phyloP scores from a whole-genome alignment of 371 early-diverging fungal genomes.

The Mucor saturninus region DNA sequence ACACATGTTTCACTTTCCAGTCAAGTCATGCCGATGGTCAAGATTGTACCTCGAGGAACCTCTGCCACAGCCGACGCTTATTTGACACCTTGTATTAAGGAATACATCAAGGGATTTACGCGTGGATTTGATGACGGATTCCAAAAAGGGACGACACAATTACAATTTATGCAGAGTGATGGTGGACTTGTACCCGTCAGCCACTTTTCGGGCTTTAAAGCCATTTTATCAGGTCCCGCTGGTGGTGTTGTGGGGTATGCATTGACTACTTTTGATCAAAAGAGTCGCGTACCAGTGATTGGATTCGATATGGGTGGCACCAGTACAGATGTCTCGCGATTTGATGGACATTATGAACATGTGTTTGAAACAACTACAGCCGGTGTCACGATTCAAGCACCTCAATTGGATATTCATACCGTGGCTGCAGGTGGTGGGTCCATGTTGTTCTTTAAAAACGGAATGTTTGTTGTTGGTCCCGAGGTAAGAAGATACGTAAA shows the following conservation, averaged over 20 bases:
- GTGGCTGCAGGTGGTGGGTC: constrained; percentile 97
- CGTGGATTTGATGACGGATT: constrained; percentile 85
- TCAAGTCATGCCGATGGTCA: constrained; percentile 91
- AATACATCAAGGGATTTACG: constrained; percentile 83
- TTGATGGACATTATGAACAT: constrained; percentile 88
- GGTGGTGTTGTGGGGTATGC: constrained; percentile 96
- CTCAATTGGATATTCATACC: constrained; percentile 95
- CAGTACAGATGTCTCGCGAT: constrained; percentile 94
- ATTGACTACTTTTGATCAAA: constrained; percentile 71
- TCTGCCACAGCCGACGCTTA: constrained; percentile 94
- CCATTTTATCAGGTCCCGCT: constrained; percentile 95
- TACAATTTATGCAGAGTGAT: constrained; percentile 97
- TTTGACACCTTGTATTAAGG: constrained; percentile 88
- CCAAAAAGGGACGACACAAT: constrained; percentile 55
- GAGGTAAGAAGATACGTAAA: constrained; percentile 31
- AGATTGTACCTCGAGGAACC: constrained; percentile 91
- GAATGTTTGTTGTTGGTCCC: constrained; percentile 95
- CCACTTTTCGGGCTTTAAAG: constrained; percentile 84
- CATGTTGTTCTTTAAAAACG: constrained; percentile 90
- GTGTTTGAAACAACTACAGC: constrained; percentile 95
- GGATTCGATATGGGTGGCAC: constrained; percentile 98
- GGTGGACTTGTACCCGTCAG: constrained; percentile 90
- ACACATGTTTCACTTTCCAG: constrained; percentile 83
- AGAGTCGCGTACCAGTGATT: constrained; percentile 74
- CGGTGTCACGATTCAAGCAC: constrained; percentile 93